These are phyloP conservation scores for Mangifera indica DNA, from an alignment of 345 rosid genomes.

Conservation along the genomic window DNA sequence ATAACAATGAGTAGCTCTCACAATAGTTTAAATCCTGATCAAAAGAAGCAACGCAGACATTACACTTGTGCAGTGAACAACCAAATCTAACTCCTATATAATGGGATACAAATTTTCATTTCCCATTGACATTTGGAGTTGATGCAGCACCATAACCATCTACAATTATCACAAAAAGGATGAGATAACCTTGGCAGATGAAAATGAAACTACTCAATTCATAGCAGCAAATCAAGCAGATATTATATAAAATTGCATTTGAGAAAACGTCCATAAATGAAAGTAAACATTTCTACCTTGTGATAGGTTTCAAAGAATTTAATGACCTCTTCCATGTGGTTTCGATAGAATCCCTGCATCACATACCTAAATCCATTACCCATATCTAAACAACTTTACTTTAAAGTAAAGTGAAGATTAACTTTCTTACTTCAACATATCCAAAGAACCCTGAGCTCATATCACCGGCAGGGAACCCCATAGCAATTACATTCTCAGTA, in stretches of 20 bases:
- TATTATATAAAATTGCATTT: neutral
- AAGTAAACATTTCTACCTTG: constrained; percentile 45
- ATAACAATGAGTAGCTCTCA: neutral
- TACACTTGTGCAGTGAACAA: neutral
- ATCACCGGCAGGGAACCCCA: constrained; percentile 98
- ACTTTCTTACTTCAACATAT: constrained; percentile 63
- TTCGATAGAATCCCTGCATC: constrained; percentile 81
- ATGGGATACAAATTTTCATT: neutral
- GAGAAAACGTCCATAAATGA: neutral
- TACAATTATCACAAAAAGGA: neutral
- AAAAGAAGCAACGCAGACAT: neutral
- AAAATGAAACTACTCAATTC: neutral
- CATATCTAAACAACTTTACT: neutral
- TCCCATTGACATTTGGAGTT: neutral
- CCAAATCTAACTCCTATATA: neutral
- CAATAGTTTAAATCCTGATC: neutral
- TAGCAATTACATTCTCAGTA: constrained; percentile 83
- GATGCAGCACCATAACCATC: neutral
- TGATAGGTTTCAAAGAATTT: constrained; percentile 85
- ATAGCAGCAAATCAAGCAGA: neutral
- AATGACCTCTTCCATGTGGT: constrained; percentile 94
- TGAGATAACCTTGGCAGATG: neutral
- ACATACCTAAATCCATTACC: constrained; percentile 20
- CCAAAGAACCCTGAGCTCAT: constrained; percentile 91
- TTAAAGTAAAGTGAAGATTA: constrained; percentile 12